Base-by-base conservation (phyloP, 192 early-diverging fungal genomes). In the Backusella westeae region DNA sequence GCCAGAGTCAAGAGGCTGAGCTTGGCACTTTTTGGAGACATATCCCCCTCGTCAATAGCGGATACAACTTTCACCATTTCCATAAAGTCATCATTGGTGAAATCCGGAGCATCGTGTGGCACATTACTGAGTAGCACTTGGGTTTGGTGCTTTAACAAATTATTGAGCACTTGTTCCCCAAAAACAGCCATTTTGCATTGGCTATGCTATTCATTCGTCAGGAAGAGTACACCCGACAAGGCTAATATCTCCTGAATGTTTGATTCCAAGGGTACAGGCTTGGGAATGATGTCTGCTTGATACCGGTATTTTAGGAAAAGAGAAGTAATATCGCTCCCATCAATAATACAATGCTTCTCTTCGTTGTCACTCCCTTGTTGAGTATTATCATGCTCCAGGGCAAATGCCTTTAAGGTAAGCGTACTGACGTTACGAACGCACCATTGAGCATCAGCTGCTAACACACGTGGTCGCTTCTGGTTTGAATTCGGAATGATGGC, bases 1-100 rank as follows among this genome's bases (percentile, higher is more conserved):
- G 42, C 42, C 42, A 72, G 41, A 42, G 41, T 52, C 41, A 72
- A 72, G 44, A 49, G 42, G 44, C 14, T 12, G 70, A 72, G 70
- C 70, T 72, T 72, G 70, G 44, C 9, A 72, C 9, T 32, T 72
- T 72, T 72, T 72, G 70, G 70, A 72, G 70, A 52, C 29, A 72
- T 72, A 32, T 1, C n/a, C 70, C 34, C 70, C 70, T 72, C 70
- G 70, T 72, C 70, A 52, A 72, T 10, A 32, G 70, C 70, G 8
- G 42, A 32, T 52, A 72, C 26, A 49, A 52, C 29, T 0, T 72
- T 72, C 26, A 72, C 70, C 41, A 52, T 72, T 72, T 0, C 26
- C 42, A 72, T 52, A 34, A 52, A 72, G 44, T 72, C 70, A 72
- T 72, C 41, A 32, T 72, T 34, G 41, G 42, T 72, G 3, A 72